These are phyloP conservation scores for Macroventuria anomochaeta DNA, from an alignment of 2,329 filamentous ascomycete genomes.

Conservation along the genomic window DNA sequence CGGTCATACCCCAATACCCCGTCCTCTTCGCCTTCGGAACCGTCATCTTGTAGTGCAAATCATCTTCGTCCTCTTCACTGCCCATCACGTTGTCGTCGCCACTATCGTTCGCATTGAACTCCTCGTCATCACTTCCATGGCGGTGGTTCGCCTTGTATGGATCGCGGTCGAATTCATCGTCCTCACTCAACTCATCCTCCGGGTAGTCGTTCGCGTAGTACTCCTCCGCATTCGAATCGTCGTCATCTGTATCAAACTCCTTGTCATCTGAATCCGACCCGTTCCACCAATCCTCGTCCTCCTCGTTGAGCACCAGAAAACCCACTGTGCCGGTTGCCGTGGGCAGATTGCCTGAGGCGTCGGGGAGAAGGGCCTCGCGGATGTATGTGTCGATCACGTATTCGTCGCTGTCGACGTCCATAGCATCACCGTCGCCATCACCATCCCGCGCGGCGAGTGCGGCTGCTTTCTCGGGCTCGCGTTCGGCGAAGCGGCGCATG, in stretches of 20 bases:
- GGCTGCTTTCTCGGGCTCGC: conserved; percentile 39
- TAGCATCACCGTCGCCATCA: conserved; percentile 35
- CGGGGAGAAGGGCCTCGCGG: conserved; percentile 52
- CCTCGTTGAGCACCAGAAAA: conserved; percentile 57
- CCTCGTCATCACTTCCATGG: conserved; percentile 51
- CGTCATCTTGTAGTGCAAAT: conserved; percentile 39
- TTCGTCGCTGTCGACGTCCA: conserved; percentile 54
- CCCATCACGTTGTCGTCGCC: conserved; percentile 25
- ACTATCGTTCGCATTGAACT: conserved; percentile 33
- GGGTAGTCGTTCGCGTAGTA: conserved; percentile 82
- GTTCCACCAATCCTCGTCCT: conserved; percentile 65
- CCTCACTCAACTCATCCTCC: conserved; percentile 77
- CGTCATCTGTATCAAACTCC: conserved; percentile 65
- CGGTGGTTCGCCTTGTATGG: conserved; percentile 51
- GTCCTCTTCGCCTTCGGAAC: conserved; percentile 29
- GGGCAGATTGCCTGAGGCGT: conserved; percentile 40
- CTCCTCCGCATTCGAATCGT: conserved; percentile 73
- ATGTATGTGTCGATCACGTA: conserved; percentile 70
- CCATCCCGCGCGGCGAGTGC: conserved; percentile 19
- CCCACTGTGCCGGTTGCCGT: conserved; percentile 45
- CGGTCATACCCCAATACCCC: conserved; percentile 36
- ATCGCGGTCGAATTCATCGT: conserved; percentile 65
- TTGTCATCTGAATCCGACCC: conserved; percentile 60
- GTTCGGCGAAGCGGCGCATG: conserved; percentile 42
- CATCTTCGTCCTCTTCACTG: conserved; percentile 41